A percentile compares a stretch with the other conserved stretches of the same genome.
phyloP scores from a whole-genome alignment of 352 stramenopile species.

The Pythium aphanidermatum region DNA sequence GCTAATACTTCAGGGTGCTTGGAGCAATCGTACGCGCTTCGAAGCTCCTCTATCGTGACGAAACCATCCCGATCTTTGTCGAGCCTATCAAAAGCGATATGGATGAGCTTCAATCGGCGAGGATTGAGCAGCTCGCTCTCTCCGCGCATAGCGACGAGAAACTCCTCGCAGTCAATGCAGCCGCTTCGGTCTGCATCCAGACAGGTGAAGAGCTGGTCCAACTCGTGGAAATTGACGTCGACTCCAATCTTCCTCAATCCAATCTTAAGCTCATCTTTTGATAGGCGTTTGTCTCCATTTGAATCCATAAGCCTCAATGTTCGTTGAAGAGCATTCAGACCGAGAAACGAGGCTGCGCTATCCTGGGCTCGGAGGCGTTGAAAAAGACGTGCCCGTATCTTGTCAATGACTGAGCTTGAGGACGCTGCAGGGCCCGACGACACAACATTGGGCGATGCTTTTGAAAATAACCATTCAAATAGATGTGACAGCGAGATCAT shows the following conservation, averaged over 20 bases:
- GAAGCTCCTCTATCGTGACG: slow-evolving; percentile 51
- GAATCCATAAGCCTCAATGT: slow-evolving; percentile 32
- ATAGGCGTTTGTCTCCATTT: slow-evolving; percentile 35
- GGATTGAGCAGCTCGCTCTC: slow-evolving; percentile 26
- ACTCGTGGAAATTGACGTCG: slow-evolving; percentile 52
- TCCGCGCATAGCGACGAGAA: slow-evolving; percentile 52
- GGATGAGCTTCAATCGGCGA: slow-evolving; percentile 45
- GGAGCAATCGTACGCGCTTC: slow-evolving; percentile 36
- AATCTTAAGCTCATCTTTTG: slow-evolving; percentile 57
- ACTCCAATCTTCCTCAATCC: slow-evolving; percentile 48
- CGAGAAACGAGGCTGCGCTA: slow-evolving; percentile 3
- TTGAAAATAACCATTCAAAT: background rate
- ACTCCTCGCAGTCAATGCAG: slow-evolving; percentile 67
- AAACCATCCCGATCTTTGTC: slow-evolving; percentile 45
- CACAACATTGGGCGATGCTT: slow-evolving; percentile 5
- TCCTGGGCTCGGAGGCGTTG: slow-evolving; percentile 10
- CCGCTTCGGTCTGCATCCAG: slow-evolving; percentile 61
- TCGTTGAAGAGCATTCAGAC: slow-evolving; percentile 35
- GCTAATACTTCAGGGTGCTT: slow-evolving; percentile 49
- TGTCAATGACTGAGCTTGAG: slow-evolving; percentile 11
- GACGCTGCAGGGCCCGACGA: background rate
- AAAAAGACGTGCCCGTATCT: slow-evolving; percentile 6
- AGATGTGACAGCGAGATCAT: slow-evolving; percentile 23
- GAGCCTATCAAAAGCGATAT: slow-evolving; percentile 60
- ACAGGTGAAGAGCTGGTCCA: slow-evolving; percentile 61